Conservation (phyloP, 2,329 filamentous ascomycete species). For the Diaporthe destruens region DNA sequence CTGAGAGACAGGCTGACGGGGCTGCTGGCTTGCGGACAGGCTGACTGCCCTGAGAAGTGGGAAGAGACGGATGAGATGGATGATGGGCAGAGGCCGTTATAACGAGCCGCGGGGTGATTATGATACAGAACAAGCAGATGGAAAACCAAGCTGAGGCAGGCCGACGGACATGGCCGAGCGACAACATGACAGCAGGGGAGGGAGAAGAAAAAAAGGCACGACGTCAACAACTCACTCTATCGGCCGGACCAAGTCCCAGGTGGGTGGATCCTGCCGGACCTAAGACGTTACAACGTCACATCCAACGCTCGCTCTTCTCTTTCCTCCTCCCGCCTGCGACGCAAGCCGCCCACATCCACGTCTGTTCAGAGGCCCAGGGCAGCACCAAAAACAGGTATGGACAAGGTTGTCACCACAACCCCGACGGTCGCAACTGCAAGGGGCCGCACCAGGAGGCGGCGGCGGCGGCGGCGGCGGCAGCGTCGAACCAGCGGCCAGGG, state of each 20-base stretch:
- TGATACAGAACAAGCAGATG: slow-evolving; percentile 2
- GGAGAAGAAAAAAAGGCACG: background rate
- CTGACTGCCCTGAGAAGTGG: background rate
- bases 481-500: background rate
- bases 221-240: slow-evolving; percentile 23
- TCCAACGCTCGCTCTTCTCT: slow-evolving; percentile 8
- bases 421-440: slow-evolving; percentile 14
- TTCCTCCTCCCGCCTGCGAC: background rate
- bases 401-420: slow-evolving; percentile 7
- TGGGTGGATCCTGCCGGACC: slow-evolving; percentile 38
- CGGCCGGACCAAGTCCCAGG: slow-evolving; percentile 27
- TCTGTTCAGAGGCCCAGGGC: background rate
- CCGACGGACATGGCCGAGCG: background rate
- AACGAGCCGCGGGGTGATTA: background rate
- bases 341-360: background rate
- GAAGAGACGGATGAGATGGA: background rate
- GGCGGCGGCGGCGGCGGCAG: background rate
- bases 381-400: background rate
- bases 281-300: slow-evolving; percentile 19
- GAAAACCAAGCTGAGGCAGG: slow-evolving; percentile 9
- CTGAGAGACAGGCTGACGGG: background rate
- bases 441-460: slow-evolving; percentile 9
- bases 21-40: background rate
- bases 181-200: background rate
- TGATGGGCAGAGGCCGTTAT: background rate